Evolutionary conservation across 371 early-diverging fungal species (phyloP).

Genomic region (Mucor lusitanicus): DNA sequence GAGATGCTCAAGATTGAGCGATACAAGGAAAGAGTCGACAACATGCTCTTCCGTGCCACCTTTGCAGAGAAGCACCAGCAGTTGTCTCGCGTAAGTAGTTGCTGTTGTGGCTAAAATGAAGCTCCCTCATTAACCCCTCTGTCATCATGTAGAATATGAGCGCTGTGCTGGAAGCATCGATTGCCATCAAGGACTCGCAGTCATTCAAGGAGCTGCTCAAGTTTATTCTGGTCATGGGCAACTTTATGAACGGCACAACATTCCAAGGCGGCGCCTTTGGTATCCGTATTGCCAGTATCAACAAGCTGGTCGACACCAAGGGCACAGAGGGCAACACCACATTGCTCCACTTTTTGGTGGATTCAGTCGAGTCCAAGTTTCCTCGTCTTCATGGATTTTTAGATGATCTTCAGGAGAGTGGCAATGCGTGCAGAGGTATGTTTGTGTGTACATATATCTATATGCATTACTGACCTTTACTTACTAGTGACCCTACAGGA

Average conservation of each 20-base stretch:
- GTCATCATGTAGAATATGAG: conserved; percentile 45
- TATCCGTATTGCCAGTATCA: conserved; percentile 84
- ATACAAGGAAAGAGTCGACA: conserved; percentile 77
- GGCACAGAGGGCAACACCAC: conserved; percentile 72
- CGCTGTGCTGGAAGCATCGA: conserved; percentile 55
- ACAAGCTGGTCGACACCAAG: conserved; percentile 87
- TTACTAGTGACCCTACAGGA: conserved; percentile 56
- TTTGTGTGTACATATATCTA: conserved; percentile 27
- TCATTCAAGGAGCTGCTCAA: conserved; percentile 57
- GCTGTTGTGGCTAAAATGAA: no score
- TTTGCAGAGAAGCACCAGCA: conserved; percentile 75
- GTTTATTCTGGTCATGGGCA: conserved; percentile 85
- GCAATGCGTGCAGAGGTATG: conserved; percentile 73
- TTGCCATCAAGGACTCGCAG: conserved; percentile 53
- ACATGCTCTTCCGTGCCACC: conserved; percentile 75
- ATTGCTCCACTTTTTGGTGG: conserved; percentile 79
- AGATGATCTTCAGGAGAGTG: conserved; percentile 70
- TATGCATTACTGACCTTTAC: background rate
- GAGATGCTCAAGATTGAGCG: conserved; percentile 87
- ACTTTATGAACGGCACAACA: conserved; percentile 88
- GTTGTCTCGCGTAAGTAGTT: conserved; percentile 57
- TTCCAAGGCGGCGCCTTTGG: conserved; percentile 92
- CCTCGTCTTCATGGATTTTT: conserved; percentile 69
- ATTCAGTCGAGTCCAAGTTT: conserved; percentile 66
- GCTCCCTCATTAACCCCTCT: no score